These are phyloP conservation scores for Pichia deserticola DNA, from an alignment of 805 yeast genomes.

Conservation along the genomic window DNA sequence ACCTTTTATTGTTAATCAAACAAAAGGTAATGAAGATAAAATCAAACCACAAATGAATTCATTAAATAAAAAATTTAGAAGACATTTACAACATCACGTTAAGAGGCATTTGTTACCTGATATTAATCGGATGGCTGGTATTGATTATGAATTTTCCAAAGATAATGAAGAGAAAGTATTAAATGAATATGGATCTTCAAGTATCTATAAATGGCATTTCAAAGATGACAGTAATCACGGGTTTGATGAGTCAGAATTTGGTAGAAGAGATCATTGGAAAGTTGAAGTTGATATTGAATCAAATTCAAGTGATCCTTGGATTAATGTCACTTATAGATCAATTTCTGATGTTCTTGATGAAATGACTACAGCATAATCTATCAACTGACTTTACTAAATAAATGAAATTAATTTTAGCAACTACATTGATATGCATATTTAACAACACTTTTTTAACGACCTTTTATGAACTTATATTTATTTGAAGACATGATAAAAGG, in stretches of 20 bases:
- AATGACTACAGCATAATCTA: no score
- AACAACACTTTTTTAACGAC: no score
- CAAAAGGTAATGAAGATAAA: conserved; percentile 63
- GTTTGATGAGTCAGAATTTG: conserved; percentile 38
- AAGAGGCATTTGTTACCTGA: conserved; percentile 64
- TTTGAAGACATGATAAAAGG: no score
- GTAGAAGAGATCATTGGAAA: conserved; percentile 51
- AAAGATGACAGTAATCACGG: conserved; percentile 54
- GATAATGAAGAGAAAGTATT: conserved; percentile 41
- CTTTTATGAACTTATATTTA: no score
- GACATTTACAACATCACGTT: conserved; percentile 70
- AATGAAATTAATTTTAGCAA: neutral
- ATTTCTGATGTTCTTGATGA: neutral
- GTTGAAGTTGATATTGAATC: conserved; percentile 58
- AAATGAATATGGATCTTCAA: conserved; percentile 34
- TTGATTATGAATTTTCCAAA: conserved; percentile 32
- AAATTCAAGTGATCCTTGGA: conserved; percentile 58
- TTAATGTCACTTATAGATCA: conserved; percentile 49
- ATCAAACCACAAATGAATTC: conserved; percentile 67
- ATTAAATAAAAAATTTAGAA: conserved; percentile 60
- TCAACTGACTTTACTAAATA: neutral
- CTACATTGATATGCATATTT: no score
- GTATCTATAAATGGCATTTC: conserved; percentile 56
- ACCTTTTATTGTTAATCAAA: conserved; percentile 61
- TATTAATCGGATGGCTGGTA: conserved; percentile 55